Conservation (phyloP, 768 basidiomycete genomes). For the Russula sp. region DNA sequence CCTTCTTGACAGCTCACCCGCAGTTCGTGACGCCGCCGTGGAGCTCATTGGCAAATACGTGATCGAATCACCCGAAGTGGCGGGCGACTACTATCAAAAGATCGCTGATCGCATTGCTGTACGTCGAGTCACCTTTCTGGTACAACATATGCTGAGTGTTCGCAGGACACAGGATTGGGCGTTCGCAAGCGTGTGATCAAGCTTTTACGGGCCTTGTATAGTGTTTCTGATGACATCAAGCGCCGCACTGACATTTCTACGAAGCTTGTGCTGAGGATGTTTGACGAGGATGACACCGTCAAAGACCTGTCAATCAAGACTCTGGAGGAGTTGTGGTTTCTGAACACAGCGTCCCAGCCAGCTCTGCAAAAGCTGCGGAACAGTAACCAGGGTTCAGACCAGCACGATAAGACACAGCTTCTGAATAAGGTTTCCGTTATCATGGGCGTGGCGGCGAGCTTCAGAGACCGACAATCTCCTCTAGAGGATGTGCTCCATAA, state of each 20-base stretch:
- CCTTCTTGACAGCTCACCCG: conserved; percentile 84
- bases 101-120: conserved; percentile 90
- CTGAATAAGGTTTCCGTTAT: conserved; percentile 69
- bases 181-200: conserved; percentile 97
- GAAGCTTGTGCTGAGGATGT: conserved; percentile 72
- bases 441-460: conserved; percentile 77
- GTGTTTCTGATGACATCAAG: conserved; percentile 47
- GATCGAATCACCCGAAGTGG: conserved; percentile 82
- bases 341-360: conserved; percentile 21
- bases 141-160: neutral
- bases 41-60: conserved; percentile 98
- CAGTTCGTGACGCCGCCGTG: conserved; percentile 93
- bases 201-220: conserved; percentile 77
- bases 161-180: conserved; percentile 85
- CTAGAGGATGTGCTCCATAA: conserved; percentile 81
- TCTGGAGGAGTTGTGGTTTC: conserved; percentile 89
- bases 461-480: conserved; percentile 76
- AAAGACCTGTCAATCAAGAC: conserved; percentile 90
- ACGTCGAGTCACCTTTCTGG: conserved; percentile 25
- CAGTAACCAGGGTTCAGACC: conserved; percentile 24
- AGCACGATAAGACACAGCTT: conserved; percentile 47
- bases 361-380: conserved; percentile 28
- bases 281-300: conserved; percentile 92
- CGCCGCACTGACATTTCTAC: conserved; percentile 75
- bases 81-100: conserved; percentile 78